Base-by-base conservation (phyloP, 495 filamentous ascomycete species). In the Neurospora hispaniola region DNA sequence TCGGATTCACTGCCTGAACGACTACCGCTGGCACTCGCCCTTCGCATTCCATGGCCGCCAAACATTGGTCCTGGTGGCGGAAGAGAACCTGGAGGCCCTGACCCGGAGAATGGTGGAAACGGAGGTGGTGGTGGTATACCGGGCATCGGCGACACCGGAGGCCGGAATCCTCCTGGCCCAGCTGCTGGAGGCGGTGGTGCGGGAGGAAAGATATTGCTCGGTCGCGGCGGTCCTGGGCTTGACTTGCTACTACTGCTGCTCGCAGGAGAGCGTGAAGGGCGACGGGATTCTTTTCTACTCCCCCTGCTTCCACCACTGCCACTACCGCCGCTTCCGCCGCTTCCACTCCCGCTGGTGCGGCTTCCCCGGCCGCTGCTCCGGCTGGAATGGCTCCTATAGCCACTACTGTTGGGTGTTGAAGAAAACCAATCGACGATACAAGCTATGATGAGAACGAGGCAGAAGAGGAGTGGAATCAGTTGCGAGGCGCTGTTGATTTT, bases 381-480 rank as follows among this genome's bases (percentile, higher is more conserved):
- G 27, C 54, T 66, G 27, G 54, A 66, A 66, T 14, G 54, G 54
- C 27, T 66, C 27, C 48, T 27, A 1, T 2, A 1, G 2, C 3
- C 1, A 7, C 54, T 0, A 9, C 54, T 31, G 14, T 18, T 6
- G 14, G 12, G 27, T 66, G 27, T 2, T 66, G 27, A 35, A 18
- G 54, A 66, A 18, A 18, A 46, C 31, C 75, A 31, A 12, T 73
- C 74, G 27, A 71, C 54, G 7, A 76, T 20, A 43, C 75, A 74
- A 4, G 42, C 69, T 6, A 69, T 5, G 7, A 74, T 72, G 9
- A 76, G 66, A 4, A 41, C 69, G 8, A 74, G 40, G 43, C 75
- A 79, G 39, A 84, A 73, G 5, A 82, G 42, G 6, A 84, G 77
- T 0, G 82, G 83, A 11, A 84, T 82, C 1, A 81, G 75, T 43